phyloP scores from a whole-genome alignment of 2,329 filamentous ascomycete genomes.

The Tympanopsis confertula region DNA sequence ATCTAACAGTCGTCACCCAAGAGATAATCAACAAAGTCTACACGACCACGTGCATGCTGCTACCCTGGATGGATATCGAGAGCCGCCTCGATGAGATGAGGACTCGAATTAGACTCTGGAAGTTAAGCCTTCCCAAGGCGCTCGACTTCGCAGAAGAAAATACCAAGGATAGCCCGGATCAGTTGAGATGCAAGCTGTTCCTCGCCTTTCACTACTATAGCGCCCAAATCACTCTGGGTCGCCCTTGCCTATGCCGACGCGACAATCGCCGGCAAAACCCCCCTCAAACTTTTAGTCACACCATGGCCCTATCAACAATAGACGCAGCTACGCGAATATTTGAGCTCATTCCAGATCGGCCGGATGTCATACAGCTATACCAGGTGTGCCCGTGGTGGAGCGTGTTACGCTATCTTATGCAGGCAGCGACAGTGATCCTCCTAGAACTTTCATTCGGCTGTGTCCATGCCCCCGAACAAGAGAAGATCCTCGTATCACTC shows the following conservation, averaged over 20 bases:
- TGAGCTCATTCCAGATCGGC: constrained; percentile 25
- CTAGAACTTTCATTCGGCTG: constrained; percentile 29
- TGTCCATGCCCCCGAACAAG: constrained; percentile 26
- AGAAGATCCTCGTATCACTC: constrained; percentile 17
- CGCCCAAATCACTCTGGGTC: constrained; percentile 25
- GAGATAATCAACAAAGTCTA: constrained; percentile 1
- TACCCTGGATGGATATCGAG: background rate
- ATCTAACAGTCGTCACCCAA: background rate
- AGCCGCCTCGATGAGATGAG: background rate
- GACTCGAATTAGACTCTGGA: background rate
- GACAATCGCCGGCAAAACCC: constrained; percentile 19
- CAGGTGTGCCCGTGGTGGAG: constrained; percentile 28
- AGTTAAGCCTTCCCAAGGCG: background rate
- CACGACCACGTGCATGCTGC: constrained; percentile 11
- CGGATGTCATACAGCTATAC: constrained; percentile 24
- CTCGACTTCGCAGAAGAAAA: constrained; percentile 2
- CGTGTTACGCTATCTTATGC: constrained; percentile 29
- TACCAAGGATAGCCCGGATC: constrained; percentile 11
- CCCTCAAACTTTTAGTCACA: background rate
- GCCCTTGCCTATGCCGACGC: constrained; percentile 30
- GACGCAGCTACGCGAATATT: constrained; percentile 8
- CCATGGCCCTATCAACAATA: background rate
- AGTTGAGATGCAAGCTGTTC: constrained; percentile 22
- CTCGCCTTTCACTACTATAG: constrained; percentile 30
- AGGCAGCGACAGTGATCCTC: constrained; percentile 26